Percentiles rank a stretch among this genome's conserved stretches.
These are phyloP conservation scores for Protomyces lactucae-debilis DNA, from an alignment of 1,139 yeast species.

Conservation along the genomic window DNA sequence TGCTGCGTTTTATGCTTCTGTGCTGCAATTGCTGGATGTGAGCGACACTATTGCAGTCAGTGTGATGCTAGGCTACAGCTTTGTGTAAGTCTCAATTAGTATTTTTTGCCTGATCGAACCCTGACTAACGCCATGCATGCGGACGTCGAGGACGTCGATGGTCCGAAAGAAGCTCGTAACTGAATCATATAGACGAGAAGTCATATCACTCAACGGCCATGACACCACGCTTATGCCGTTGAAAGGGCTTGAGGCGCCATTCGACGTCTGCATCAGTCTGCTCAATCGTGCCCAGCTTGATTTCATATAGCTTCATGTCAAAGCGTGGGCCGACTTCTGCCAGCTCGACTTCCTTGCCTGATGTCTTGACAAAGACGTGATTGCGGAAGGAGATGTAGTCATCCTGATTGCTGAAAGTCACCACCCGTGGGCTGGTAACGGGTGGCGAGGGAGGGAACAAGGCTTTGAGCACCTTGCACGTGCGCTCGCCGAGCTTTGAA, in stretches of 20 bases:
- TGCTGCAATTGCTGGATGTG: too few species aligned
- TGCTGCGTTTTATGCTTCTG: too few species aligned
- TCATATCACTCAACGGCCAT: constrained; percentile 13
- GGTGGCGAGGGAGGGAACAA: constrained; percentile 97
- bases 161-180: too few species aligned
- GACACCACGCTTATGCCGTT: constrained; percentile 27
- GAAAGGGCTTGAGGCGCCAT: constrained; percentile 56
- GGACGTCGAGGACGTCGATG: too few species aligned
- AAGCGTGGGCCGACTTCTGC: constrained; percentile 99
- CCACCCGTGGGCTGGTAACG: constrained; percentile 78
- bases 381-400: constrained; percentile 92
- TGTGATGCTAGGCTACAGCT: too few species aligned
- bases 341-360: constrained; percentile 69
- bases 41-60: too few species aligned
- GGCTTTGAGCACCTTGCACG: constrained; percentile 74
- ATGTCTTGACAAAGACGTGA: constrained; percentile 84
- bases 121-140: too few species aligned
- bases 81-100: too few species aligned
- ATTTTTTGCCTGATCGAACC: too few species aligned
- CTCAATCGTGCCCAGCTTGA: constrained; percentile 84
- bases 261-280: constrained; percentile 97
- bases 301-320: constrained; percentile 88
- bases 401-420: constrained; percentile 82
- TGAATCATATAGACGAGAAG: too few species aligned
- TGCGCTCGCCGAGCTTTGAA: constrained; percentile 78